phyloP scores from a whole-genome alignment of 2,329 filamentous ascomycete genomes.

The Coniochaeta sp. region DNA sequence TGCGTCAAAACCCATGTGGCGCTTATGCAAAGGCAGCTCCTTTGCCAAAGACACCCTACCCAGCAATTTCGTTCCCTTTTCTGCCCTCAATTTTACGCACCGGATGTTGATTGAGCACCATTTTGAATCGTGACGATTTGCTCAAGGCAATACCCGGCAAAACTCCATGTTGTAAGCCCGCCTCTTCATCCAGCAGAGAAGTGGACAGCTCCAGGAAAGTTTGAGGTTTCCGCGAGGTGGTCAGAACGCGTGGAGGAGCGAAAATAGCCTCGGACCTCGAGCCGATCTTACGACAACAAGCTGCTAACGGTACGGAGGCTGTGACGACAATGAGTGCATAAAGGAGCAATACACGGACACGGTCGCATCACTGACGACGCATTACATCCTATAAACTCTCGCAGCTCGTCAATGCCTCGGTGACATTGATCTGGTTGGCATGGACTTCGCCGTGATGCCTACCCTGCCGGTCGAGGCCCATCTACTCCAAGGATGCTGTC shows the following conservation, averaged over 20 bases:
- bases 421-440: not conserved
- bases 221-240: not conserved
- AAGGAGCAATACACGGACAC: not conserved
- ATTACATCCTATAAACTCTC: not conserved
- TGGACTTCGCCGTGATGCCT: slow-evolving; percentile 7
- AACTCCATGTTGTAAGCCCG: not conserved
- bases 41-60: not conserved
- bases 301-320: not conserved
- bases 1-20: not conserved
- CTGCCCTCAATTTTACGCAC: not conserved
- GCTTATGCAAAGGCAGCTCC: not conserved
- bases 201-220: not conserved
- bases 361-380: not conserved
- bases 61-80: not conserved
- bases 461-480: slow-evolving; percentile 16
- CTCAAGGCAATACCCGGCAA: not conserved
- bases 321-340: not conserved
- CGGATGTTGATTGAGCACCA: too few species aligned
- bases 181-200: not conserved
- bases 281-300: not conserved
- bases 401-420: not conserved
- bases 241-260: not conserved
- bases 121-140: not conserved
- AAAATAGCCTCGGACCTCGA: not conserved
- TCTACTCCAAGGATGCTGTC: slow-evolving; percentile 44